Base-by-base conservation (phyloP, 345 rosid species). In the Eucalyptus curtisii region DNA sequence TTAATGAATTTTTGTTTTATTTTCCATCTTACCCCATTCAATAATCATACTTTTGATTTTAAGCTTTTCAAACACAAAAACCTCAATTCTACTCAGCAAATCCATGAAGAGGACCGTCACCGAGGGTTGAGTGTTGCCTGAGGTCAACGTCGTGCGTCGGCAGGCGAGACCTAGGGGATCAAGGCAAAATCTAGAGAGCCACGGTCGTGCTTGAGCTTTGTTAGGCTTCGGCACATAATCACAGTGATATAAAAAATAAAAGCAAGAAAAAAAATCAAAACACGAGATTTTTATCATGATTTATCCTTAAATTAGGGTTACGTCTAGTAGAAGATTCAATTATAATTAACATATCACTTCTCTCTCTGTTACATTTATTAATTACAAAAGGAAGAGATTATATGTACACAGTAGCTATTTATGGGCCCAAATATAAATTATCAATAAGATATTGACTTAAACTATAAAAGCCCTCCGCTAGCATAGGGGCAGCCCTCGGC, bases 251-350 rank as follows among this genome's bases (percentile, higher is more conserved):
- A 49, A 1, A 49, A 3, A 49, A 49, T 49, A 49, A 15, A 49
- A 15, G 19, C 2, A 49, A 49, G 1, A 49, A 49, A 49, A 48
- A 48, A 15, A 49, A 49, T 49, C 7, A 49, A 15, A 3, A 49
- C 52, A 49, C 7, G 5, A 49, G 1, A 49, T 49, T 49, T 49
- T 14, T 14, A 14, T 49, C 50, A 14, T 14, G 19, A 15, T 49
- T 49, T 49, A 15, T 7, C 19, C 7, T 49, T 49, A 15, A 49
- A 15, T 1, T 15, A 49, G 19, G 19, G 7, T 49, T 49, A 49
- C 7, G 0, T 49, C 1, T 49, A 0, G 3, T 0, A 49, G 3
- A 49, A 49, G 7, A 49, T 5, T 49, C 52, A 49, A 15, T 3
- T 49, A 49, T 49, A 49, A 49, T 15, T 49, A 49, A 5, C 7